Evolutionary conservation across 2,329 filamentous ascomycete species (phyloP), one percentile per base, ranked within the genome.

Genomic region (Cryoendolithus antarcticus): DNA sequence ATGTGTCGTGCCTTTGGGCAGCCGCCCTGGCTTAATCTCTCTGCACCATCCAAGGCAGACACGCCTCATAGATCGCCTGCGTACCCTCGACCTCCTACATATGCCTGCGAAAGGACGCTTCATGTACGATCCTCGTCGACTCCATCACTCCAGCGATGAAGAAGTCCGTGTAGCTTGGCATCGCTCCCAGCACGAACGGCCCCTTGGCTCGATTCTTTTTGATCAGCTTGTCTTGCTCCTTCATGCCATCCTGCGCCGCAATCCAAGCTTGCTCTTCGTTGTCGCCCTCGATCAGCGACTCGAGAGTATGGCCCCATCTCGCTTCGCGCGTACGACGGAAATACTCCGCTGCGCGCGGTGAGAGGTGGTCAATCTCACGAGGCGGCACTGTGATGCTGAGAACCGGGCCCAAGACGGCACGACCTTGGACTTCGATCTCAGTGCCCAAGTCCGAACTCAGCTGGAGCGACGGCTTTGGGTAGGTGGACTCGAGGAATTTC

Each of bases 321-420:
- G 53, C 55, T 43, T 66, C 62, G 9, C 62, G 55, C 10, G 59
- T 60, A 39, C 56, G 55, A 8, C 59, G 55, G 52, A 66, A 66
- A 44, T 60, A 63, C 39, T 55, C 58, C 43, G 58, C 58, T 9
- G 55, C 37, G 32, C 54, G 55, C 0, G 58, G 59, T 2, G 59
- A 61, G 1, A 66, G 48, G 39, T 66, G 60, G 8, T 34, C 10
- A 2, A 60, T 42, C 48, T 64, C 60, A 37, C 32, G 32, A 27
- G 60, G 61, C 24, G 62, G 62, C 48, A 59, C 49, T 7, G 63
- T 35, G 2, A 61, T 63, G 2, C 30, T 44, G 27, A 48, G 37
- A 41, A 63, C 56, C 8, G 31, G 30, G 24, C 21, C 30, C 24
- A 34, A 30, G 21, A 32, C 49, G 28, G 44, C 39, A n/a, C 60